Evolutionary conservation across 257 asterid species (phyloP), one percentile per base, ranked within the genome.

Genomic region (Gardenia jasminoides): DNA sequence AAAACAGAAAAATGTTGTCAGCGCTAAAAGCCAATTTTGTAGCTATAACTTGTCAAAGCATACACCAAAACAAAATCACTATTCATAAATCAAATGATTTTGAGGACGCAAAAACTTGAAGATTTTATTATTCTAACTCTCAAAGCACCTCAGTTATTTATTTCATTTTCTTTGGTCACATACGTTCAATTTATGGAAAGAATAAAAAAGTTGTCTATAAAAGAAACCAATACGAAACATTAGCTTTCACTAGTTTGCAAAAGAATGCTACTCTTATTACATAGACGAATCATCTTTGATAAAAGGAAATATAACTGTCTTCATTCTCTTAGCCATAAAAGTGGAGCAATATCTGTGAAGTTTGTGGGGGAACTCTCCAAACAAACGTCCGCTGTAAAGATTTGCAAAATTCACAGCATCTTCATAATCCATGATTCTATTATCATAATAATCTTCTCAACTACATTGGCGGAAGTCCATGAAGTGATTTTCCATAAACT

Each of bases 331-430:
- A 17, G 28, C 6, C 47, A 72, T 6, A 9, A 4, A 31, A 54
- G 17, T 20, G 15, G 41, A 30, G 19, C 10, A 50, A n/a, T 28
- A 67, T 8, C n/a, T 20, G 0, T 77, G 80, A 77, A 77, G 80
- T 77, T 77, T 77, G 13, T 22, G 30, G 74, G 75, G 80, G 67
- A 67, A 67, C 80, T 48, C 67, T 56, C 7, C 66, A 66, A 66
- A 64, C 2, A 52, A 65, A 64, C 50, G 36, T 20, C 31, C 6
- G 33, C 36, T 39, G 30, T 30, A 10, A 11, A 24, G 4, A 11
- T 16, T 59, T 17, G 44, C 64, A 31, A 16, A 13, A 54, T 54
- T 13, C 30, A 50, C 36, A 52, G 67, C 28, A 73, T 26, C 48
- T 50, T 30, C 22, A 17, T 10, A 30, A 22, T 31, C 54, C 5